Evolutionary conservation across 129 eudicot species (phyloP).

Genomic region (Artemisia argyi): DNA sequence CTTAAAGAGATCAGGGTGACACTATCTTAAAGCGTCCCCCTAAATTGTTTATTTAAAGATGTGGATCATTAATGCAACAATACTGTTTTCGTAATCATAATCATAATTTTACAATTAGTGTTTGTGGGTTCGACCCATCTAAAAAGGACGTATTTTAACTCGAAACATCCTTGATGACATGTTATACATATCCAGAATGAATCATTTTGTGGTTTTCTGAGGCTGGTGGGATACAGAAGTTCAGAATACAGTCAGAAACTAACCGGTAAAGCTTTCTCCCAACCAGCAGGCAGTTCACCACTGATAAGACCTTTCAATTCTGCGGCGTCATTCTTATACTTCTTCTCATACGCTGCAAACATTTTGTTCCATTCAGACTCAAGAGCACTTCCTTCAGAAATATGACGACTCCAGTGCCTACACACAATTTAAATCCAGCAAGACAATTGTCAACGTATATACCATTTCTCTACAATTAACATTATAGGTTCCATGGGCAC

Average conservation of each 20-base stretch:
- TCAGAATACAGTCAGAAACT: conserved; percentile 12
- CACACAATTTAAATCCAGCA: not conserved
- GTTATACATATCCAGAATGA: too few species aligned
- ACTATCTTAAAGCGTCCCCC: too few species aligned
- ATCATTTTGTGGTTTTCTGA: not conserved
- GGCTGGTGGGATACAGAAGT: not conserved
- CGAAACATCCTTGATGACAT: too few species aligned
- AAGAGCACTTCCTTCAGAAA: conserved; percentile 40
- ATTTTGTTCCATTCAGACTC: conserved; percentile 60
- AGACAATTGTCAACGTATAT: not conserved
- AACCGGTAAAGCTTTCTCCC: conserved; percentile 71
- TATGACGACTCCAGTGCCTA: conserved; percentile 72
- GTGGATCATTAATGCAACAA: too few species aligned
- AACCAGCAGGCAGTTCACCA: conserved; percentile 56
- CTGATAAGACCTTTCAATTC: conserved; percentile 41
- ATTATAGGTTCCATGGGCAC: not conserved
- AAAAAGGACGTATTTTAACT: not conserved
- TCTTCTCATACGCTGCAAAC: conserved; percentile 57
- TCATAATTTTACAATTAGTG: too few species aligned
- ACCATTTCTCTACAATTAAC: not conserved
- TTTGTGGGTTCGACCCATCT: not conserved
- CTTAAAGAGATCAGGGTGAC: too few species aligned
- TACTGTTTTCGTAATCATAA: too few species aligned
- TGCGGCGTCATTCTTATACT: conserved; percentile 46
- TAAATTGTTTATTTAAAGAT: too few species aligned